Evolutionary conservation across 2,329 filamentous ascomycete species (phyloP).

Genomic region (Penicillium sp.): DNA sequence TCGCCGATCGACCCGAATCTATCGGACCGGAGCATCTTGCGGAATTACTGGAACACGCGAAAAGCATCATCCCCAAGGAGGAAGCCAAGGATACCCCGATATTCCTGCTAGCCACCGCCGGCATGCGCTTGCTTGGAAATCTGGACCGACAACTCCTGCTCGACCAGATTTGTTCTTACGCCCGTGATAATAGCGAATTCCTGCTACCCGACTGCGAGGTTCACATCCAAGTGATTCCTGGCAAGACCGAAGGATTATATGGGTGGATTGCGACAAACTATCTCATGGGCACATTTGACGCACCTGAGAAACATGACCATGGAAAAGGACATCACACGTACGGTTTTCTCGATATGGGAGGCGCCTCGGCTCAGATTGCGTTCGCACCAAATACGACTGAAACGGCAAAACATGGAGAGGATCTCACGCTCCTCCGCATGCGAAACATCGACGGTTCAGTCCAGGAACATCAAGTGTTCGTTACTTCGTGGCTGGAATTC

Average conservation of each 20-base stretch:
- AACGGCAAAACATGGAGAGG: conserved; percentile 83
- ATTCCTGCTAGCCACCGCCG: conserved; percentile 93
- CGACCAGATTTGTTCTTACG: conserved; percentile 79
- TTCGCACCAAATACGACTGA: conserved; percentile 95
- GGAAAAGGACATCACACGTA: conserved; percentile 92
- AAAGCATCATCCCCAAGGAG: conserved; percentile 73
- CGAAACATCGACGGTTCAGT: conserved; percentile 78
- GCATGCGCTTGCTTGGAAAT: conserved; percentile 83
- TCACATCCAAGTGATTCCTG: conserved; percentile 92
- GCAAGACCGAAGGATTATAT: conserved; percentile 93
- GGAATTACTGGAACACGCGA: conserved; percentile 78
- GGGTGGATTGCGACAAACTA: conserved; percentile 99
- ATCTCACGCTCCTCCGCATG: conserved; percentile 83
- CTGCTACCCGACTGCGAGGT: conserved; percentile 84
- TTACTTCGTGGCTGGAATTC: conserved; percentile 95
- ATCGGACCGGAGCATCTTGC: conserved; percentile 84
- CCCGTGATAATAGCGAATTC: conserved; percentile 76
- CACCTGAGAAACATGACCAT: conserved; percentile 73
- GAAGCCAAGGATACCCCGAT: conserved; percentile 85
- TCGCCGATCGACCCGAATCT: conserved; percentile 73
- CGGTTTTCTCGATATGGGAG: conserved; percentile 97
- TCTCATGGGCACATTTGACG: conserved; percentile 85
- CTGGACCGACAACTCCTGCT: conserved; percentile 74
- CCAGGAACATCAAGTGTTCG: conserved; percentile 86
- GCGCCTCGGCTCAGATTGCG: conserved; percentile 95